These are phyloP conservation scores for Eucalyptus victrix DNA, from an alignment of 345 rosid genomes.

Conservation along the genomic window DNA sequence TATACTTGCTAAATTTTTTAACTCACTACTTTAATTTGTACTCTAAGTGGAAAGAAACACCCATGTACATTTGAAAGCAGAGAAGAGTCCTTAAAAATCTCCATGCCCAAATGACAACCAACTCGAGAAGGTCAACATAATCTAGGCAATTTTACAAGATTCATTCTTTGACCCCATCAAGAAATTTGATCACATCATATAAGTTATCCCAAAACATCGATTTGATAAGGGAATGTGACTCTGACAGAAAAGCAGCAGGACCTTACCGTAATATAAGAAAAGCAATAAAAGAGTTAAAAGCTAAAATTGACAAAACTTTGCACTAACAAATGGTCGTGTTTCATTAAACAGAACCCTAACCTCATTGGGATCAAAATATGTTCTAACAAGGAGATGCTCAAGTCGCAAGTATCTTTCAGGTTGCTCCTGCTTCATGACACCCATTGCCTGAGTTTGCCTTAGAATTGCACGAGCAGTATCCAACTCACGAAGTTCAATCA, in stretches of 20 bases:
- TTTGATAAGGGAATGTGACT: neutral
- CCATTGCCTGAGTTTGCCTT: conserved; percentile 98
- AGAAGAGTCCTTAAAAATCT: neutral
- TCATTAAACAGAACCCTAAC: conserved; percentile 14
- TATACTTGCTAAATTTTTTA: neutral
- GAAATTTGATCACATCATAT: neutral
- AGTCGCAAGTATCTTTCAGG: conserved; percentile 91
- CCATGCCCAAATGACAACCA: neutral
- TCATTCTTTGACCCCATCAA: neutral
- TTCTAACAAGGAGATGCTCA: conserved; percentile 90
- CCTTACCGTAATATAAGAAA: neutral
- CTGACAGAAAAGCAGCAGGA: neutral
- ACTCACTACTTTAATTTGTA: neutral
- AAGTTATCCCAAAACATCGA: neutral
- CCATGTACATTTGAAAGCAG: neutral
- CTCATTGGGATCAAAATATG: conserved; percentile 96
- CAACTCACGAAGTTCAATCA: conserved; percentile 94
- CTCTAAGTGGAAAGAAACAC: neutral
- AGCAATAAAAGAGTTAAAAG: neutral
- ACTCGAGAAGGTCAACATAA: neutral
- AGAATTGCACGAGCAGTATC: conserved; percentile 94
- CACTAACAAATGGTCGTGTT: neutral
- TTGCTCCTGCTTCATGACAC: conserved; percentile 99
- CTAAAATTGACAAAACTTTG: neutral
- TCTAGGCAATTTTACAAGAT: neutral